Conservation (phyloP, 2,329 filamentous ascomycete species). For the Diaporthe humulicola region DNA sequence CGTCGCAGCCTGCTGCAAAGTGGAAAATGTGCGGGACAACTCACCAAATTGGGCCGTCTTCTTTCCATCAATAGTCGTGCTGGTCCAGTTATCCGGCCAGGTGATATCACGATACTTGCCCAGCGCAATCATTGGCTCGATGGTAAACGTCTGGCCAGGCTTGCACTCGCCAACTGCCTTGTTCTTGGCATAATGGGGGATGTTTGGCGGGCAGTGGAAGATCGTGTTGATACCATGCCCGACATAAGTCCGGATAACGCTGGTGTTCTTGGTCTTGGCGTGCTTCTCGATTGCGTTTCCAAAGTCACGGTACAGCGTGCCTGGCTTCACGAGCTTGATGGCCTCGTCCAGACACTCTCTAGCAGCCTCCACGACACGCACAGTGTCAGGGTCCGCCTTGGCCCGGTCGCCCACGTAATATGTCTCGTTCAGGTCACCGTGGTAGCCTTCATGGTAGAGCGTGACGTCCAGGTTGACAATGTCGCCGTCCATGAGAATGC, state of each 20-base stretch:
- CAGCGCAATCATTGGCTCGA: conserved; percentile 97
- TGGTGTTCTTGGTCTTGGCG: conserved; percentile 87
- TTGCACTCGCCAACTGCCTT: conserved; percentile 96
- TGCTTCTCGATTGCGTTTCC: conserved; percentile 96
- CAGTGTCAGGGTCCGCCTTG: conserved; percentile 84
- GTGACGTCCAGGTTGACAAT: conserved; percentile 98
- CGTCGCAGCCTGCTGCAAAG: no score
- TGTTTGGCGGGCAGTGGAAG: conserved; percentile 94
- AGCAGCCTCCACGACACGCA: conserved; percentile 91
- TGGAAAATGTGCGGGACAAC: conserved; percentile 46
- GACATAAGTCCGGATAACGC: conserved; percentile 95
- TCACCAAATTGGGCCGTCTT: conserved; percentile 92
- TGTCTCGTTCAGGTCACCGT: conserved; percentile 97
- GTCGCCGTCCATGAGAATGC: conserved; percentile 89
- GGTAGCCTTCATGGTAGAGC: conserved; percentile 93
- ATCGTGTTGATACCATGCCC: conserved; percentile 94
- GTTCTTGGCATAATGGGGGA: conserved; percentile 98
- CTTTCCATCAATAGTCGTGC: conserved; percentile 90
- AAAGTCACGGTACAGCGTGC: conserved; percentile 91
- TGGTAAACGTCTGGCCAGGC: conserved; percentile 98
- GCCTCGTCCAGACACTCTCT: conserved; percentile 91
- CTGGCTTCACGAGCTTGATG: conserved; percentile 93
- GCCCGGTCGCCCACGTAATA: conserved; percentile 97
- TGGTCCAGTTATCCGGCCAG: conserved; percentile 99
- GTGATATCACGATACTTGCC: conserved; percentile 93